Base-by-base conservation (phyloP, 345 rosid genomes). In the Populus pruinosa region DNA sequence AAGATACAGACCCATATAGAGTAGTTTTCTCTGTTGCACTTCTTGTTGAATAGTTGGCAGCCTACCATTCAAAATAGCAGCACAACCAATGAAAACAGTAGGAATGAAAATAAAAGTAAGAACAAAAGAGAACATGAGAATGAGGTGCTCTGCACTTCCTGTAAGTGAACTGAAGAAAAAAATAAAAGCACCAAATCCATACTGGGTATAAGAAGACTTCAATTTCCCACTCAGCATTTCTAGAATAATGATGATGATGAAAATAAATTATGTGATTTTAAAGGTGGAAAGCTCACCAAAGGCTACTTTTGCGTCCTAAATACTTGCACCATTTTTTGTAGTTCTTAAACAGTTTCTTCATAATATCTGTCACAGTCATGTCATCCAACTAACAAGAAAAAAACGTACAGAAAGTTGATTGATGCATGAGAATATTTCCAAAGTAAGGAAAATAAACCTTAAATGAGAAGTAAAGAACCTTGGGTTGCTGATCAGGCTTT, bases 1-100 rank as follows among this genome's bases (percentile, higher is more conserved):
- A 83, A 96, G 97, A 89, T 90, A 93, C 27, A 96, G 87, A 76
- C 93, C 97, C 98, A 96, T 92, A 84, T 93, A 96, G 33, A 96
- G 82, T 79, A 96, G 83, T 77, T 93, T 96, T 56, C 99, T 90
- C 79, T 96, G 99, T 82, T 93, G 99, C 86, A 96, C 92, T 83
- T 96, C 99, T 80, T 96, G 98, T 70, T 96, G 98, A 77, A 91
- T 91, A 59, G 91, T 92, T 29, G 99, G 99, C 82, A 96, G 79
- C 97, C 99, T 96, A 84, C 82, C 39, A 81, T 83, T 63, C 35
- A 65, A 44, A 83, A 47, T 47, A 47, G 67, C 39, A 21, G 38
- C 66, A 73, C 7, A 38, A 71, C 49, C 29, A 55, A 33, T 55
- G 20, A n/a, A 29, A 55, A 21, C 38, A 0, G 10, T 3, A 43